phyloP scores from a whole-genome alignment of 2,329 filamentous ascomycete genomes.

The Colletotrichum godetiae region DNA sequence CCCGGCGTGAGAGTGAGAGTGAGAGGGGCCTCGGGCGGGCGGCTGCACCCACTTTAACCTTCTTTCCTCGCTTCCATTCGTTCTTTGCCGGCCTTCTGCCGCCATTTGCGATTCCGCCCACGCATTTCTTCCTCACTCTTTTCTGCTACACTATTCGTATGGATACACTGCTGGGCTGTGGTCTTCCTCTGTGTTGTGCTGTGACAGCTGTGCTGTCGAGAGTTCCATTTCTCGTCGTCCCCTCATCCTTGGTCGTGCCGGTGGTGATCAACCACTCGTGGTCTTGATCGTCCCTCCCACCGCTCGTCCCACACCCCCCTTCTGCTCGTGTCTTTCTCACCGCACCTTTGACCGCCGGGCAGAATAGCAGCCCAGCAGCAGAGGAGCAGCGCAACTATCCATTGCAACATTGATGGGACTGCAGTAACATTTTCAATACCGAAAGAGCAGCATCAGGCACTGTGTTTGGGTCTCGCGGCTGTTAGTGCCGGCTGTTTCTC shows the following conservation, averaged over 20 bases:
- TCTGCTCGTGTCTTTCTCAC: constrained; percentile 11
- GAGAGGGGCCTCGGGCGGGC: not conserved
- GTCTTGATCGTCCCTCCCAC: not conserved
- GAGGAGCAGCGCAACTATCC: not conserved
- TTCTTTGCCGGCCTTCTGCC: not conserved
- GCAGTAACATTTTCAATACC: not conserved
- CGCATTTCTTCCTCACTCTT: not conserved
- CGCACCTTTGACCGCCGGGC: constrained; percentile 23
- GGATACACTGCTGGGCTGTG: not conserved
- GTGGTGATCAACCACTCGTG: not conserved
- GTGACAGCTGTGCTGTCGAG: not conserved
- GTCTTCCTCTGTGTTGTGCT: not conserved
- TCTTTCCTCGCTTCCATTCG: constrained; percentile 33
- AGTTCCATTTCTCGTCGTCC: constrained; percentile 7
- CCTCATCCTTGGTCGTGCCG: not conserved
- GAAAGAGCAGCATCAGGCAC: not conserved
- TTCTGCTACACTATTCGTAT: too few relatives aligned
- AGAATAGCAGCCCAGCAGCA: constrained; percentile 13
- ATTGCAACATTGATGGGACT: not conserved
- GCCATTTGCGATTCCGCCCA: not conserved
- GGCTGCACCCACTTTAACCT: constrained; percentile 30
- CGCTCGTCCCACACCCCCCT: constrained; percentile 29
- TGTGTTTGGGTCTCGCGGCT: not conserved
- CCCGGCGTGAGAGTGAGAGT: not conserved
- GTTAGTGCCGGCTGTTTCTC: not conserved